Conservation (phyloP, 257 asterid species). For the Jaltomata sinuosa region DNA sequence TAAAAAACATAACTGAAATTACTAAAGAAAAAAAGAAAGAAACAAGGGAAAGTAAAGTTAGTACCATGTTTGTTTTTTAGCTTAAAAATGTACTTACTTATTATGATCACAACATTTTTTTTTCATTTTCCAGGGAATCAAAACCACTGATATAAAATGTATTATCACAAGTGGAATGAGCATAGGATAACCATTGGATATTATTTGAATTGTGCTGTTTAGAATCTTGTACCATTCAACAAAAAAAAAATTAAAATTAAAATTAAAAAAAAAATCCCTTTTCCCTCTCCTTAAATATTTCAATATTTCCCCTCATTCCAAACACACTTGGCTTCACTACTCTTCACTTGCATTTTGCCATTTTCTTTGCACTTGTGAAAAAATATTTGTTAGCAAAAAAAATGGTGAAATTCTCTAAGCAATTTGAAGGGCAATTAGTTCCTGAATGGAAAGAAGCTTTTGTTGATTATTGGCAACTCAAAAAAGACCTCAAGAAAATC, state of each 20-base stretch:
- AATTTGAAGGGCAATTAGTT: conserved; percentile 76
- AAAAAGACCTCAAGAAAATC: conserved; percentile 69
- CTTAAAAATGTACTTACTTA: conserved; percentile 4
- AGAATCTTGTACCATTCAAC: conserved; percentile 28
- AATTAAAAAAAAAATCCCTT: conserved; percentile 21
- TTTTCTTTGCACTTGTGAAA: neutral
- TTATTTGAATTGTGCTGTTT: conserved; percentile 60
- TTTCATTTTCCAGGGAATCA: conserved; percentile 22
- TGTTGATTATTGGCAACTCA: conserved; percentile 76
- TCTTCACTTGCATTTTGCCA: neutral
- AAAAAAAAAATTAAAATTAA: neutral
- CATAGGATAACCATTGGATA: conserved; percentile 52
- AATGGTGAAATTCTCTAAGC: conserved; percentile 90
- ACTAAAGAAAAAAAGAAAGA: neutral
- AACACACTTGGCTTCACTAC: conserved; percentile 12
- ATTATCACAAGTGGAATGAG: conserved; percentile 47
- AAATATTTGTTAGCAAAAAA: neutral
- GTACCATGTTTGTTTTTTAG: conserved; percentile 3
- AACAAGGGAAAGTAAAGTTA: neutral
- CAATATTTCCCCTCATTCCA: conserved; percentile 12
- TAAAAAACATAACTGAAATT: neutral
- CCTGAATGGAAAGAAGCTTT: conserved; percentile 99
- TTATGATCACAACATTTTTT: neutral
- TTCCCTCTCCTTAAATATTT: conserved; percentile 46
- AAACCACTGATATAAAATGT: conserved; percentile 13